phyloP scores from a whole-genome alignment of 1,139 yeast species.

The Magnusiomyces clavatus region DNA sequence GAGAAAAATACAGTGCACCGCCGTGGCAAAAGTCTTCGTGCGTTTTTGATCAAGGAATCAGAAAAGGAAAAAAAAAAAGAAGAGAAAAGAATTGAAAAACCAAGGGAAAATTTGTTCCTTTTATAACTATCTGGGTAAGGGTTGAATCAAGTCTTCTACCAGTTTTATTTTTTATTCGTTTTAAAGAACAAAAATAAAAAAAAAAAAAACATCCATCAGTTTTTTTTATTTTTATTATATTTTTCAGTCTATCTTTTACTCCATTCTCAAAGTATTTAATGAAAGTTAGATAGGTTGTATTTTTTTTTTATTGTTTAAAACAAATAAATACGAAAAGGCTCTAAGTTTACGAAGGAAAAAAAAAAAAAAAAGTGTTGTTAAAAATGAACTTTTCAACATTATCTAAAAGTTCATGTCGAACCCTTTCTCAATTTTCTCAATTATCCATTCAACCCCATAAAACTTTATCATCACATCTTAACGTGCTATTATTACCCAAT shows the following conservation, averaged over 20 bases:
- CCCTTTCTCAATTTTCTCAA: not conserved
- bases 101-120: slow-evolving; percentile 11
- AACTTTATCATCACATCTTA: not conserved
- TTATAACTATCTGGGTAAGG: slow-evolving; percentile 8
- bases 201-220: not conserved
- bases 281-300: no score
- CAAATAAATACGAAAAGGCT: not conserved
- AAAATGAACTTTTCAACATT: not conserved
- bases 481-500: not conserved
- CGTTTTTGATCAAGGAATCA: slow-evolving; percentile 32
- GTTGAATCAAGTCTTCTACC: not conserved
- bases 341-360: no score
- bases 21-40: slow-evolving; percentile 33
- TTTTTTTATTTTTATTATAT: no score
- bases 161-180: no score
- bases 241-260: no score
- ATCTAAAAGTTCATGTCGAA: not conserved
- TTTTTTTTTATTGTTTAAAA: no score
- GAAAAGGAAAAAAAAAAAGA: slow-evolving; percentile 12
- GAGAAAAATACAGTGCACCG: slow-evolving; percentile 26
- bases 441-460: not conserved
- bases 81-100: slow-evolving; percentile 11
- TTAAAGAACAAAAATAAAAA: no score
- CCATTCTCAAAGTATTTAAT: no score
- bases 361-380: not conserved